A percentile compares a stretch with the other conserved stretches of the same genome.
These are phyloP conservation scores for Paxillus involutus DNA, from an alignment of 768 basidiomycete genomes.

Conservation along the genomic window DNA sequence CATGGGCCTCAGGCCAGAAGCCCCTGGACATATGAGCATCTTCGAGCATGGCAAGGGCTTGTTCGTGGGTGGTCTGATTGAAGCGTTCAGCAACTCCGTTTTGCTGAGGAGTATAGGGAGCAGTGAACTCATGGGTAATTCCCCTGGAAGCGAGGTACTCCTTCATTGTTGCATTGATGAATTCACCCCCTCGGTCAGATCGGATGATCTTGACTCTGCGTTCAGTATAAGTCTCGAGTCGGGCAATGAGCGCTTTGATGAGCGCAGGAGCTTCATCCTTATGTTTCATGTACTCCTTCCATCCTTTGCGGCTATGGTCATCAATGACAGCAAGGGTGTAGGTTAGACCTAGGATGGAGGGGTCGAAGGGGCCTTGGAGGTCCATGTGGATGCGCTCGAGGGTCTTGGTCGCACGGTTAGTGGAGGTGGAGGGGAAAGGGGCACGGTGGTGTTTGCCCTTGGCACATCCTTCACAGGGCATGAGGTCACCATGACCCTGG, in stretches of 20 bases:
- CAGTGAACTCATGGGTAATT: slow-evolving; percentile 5
- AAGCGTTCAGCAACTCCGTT: slow-evolving; percentile 30
- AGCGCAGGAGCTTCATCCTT: neutral
- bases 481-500: neutral
- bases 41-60: slow-evolving; percentile 23
- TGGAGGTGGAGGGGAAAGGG: neutral
- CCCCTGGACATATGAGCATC: slow-evolving; percentile 17
- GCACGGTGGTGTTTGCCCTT: slow-evolving; percentile 13
- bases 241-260: slow-evolving; percentile 1
- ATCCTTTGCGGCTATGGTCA: slow-evolving; percentile 9
- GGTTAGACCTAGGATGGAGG: slow-evolving; percentile 3
- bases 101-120: slow-evolving; percentile 22
- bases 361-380: neutral
- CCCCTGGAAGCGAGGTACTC: neutral
- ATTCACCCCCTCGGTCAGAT: slow-evolving; percentile 15
- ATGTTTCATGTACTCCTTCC: slow-evolving; percentile 9
- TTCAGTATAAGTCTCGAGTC: neutral
- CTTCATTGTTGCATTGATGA: neutral
- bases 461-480: slow-evolving; percentile 3
- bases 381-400: neutral
- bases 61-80: slow-evolving; percentile 26
- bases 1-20: too few relatives aligned
- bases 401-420: neutral
- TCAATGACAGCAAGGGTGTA: slow-evolving; percentile 8
- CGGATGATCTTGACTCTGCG: neutral